Percentiles rank a stretch among this genome's conserved stretches.
phyloP scores from a whole-genome alignment of 2,329 filamentous ascomycete species.

The Pestalotiopsis sp. region DNA sequence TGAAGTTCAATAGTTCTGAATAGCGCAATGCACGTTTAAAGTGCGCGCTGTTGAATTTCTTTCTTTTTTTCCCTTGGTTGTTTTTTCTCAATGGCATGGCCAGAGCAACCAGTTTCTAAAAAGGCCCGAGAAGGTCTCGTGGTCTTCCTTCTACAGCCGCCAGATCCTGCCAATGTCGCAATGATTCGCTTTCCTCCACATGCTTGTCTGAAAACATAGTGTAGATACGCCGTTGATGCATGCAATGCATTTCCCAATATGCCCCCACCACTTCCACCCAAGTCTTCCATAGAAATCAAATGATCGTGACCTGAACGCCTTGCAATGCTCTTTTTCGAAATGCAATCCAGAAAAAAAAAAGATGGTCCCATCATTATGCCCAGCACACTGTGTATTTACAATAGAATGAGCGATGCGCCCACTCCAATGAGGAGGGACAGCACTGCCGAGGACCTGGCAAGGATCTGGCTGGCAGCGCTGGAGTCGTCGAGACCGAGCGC shows the following conservation, averaged over 20 bases:
- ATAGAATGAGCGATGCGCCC: slow-evolving; percentile 2
- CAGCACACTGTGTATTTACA: slow-evolving; percentile 1
- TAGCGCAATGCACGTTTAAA: neutral
- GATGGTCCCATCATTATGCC: neutral
- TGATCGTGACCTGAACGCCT: slow-evolving; percentile 7
- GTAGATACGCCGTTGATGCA: neutral
- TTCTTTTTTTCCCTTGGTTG: neutral
- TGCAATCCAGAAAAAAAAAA: neutral
- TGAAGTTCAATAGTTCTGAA: neutral
- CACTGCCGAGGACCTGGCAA: neutral
- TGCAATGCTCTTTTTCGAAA: slow-evolving; percentile 6
- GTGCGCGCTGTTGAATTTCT: neutral
- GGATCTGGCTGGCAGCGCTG: slow-evolving; percentile 1
- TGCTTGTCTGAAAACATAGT: neutral
- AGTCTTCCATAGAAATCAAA: neutral
- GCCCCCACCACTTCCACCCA: neutral
- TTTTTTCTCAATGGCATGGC: neutral
- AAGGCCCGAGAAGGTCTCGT: neutral
- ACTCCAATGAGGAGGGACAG: slow-evolving; percentile 2
- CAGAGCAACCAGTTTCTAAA: neutral
- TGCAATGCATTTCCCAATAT: neutral
- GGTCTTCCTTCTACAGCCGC: neutral
- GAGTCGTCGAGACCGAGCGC: slow-evolving; percentile 5
- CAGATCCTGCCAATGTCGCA: neutral
- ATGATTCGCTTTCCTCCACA: neutral